Evolutionary conservation across 257 asterid species (phyloP), one percentile per base, ranked within the genome.

Genomic region (Phtheirospermum japonicum): DNA sequence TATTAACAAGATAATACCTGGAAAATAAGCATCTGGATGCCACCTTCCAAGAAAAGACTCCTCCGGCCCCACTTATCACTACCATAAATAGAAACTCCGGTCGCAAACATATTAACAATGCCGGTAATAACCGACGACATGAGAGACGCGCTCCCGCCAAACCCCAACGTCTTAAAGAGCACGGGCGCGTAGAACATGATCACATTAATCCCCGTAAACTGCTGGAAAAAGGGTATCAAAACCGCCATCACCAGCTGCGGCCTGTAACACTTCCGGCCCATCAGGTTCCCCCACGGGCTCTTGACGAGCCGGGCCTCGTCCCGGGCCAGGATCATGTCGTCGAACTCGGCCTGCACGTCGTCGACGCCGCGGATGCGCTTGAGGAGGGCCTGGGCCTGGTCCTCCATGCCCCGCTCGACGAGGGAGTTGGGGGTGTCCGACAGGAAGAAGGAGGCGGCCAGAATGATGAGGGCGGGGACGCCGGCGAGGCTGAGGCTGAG

Each of bases 171-270:
- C 49, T 70, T 79, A 45, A 90, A 87, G 76, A 90, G 57, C 6
- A 90, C 92, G 0, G 97, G 96, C 0, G 97, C 97, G 30, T 90
- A 90, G 30, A 90, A 87, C 80, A 80, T 83, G 73, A 88, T 83
- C 54, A 83, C 95, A 14, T 88, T 88, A 12, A 85, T 88, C 9
- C 96, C 96, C 0, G 97, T 87, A 8, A 90, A 79, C 68, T 90
- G 96, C 52, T 90, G 96, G 64, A 86, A 83, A 65, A 81, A 76
- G 0, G 94, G 97, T 10, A 90, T 85, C 2, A 64, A 57, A 0
- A 90, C 64, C 0, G 97, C 95, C 95, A 85, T 87, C 0, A 86
- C 75, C 9, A 89, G 83, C 7, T 89, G 97, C 2, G 97, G 95
- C 64, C 95, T 66, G 43, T 87, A 83, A n/a, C n/a, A n/a, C 70